These are phyloP conservation scores for Antarctomyces pellizariae DNA, from an alignment of 495 filamentous ascomycete species.

Conservation along the genomic window DNA sequence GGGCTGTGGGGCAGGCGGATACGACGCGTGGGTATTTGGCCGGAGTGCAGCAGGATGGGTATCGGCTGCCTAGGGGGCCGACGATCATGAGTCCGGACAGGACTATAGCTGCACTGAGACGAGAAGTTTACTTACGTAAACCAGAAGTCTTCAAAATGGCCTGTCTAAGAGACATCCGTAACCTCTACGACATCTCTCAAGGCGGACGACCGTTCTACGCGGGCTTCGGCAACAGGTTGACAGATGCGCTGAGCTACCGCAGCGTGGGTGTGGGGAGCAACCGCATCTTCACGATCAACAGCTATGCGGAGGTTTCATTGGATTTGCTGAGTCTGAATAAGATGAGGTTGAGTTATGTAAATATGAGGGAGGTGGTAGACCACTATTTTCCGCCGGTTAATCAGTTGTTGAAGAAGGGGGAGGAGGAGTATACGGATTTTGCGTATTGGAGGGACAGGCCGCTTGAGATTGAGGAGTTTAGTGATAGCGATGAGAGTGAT, in stretches of 20 bases:
- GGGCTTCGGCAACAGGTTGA: slow-evolving; percentile 90
- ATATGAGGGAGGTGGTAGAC: slow-evolving; percentile 87
- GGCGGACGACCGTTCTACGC: slow-evolving; percentile 76
- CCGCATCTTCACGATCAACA: slow-evolving; percentile 97
- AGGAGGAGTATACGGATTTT: slow-evolving; percentile 76
- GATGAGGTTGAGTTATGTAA: slow-evolving; percentile 89
- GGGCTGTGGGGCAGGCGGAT: slow-evolving; percentile 83
- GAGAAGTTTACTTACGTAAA: slow-evolving; percentile 89
- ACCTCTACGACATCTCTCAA: slow-evolving; percentile 54
- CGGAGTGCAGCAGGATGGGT: slow-evolving; percentile 72
- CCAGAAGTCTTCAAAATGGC: slow-evolving; percentile 99
- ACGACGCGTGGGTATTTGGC: slow-evolving; percentile 76
- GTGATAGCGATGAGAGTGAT: slow-evolving; percentile 45
- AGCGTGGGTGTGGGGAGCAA: slow-evolving; percentile 84
- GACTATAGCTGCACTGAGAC: slow-evolving; percentile 81
- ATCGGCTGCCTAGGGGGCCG: slow-evolving; percentile 66
- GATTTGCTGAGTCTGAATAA: slow-evolving; percentile 81
- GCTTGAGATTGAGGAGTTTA: slow-evolving; percentile 55
- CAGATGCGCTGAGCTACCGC: slow-evolving; percentile 87
- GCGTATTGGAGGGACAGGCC: slow-evolving; percentile 65
- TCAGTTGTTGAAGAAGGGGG: slow-evolving; percentile 49
- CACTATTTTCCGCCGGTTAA: slow-evolving; percentile 85
- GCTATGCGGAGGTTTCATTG: slow-evolving; percentile 85
- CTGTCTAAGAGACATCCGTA: slow-evolving; percentile 78
- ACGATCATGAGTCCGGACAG: slow-evolving; percentile 89